A percentile compares a stretch with the other conserved stretches of the same genome.
phyloP scores from a whole-genome alignment of 164 flowering plant species.

The Vitis rotundifolia region DNA sequence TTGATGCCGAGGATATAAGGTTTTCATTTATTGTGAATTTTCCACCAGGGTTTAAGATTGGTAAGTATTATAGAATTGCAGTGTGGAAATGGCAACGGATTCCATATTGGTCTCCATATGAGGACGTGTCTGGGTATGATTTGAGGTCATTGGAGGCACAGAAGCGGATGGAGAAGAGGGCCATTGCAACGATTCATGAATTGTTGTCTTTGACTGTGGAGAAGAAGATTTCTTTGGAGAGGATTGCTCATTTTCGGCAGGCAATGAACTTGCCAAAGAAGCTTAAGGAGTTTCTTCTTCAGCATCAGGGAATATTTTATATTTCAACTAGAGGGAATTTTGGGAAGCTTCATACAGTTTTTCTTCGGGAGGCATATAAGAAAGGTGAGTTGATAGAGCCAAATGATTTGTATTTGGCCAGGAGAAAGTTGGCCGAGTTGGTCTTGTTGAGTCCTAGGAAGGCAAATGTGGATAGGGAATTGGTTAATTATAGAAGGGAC shows the following conservation, averaged over 20 bases:
- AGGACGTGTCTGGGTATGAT: constrained; percentile 84
- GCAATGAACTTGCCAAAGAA: constrained; percentile 85
- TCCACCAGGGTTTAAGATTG: constrained; percentile 92
- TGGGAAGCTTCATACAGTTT: constrained; percentile 94
- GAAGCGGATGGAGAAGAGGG: constrained; percentile 94
- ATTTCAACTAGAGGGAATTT: constrained; percentile 91
- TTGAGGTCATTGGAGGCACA: constrained; percentile 87
- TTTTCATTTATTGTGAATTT: constrained; percentile 83
- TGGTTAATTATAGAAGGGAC: constrained; percentile 48
- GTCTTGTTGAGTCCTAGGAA: constrained; percentile 72
- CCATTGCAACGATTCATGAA: constrained; percentile 87
- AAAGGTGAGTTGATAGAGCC: constrained; percentile 83
- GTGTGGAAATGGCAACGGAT: constrained; percentile 96
- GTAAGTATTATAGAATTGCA: constrained; percentile 83
- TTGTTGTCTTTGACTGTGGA: constrained; percentile 84
- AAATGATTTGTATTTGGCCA: constrained; percentile 84
- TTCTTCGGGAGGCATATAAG: constrained; percentile 83
- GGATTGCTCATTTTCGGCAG: constrained; percentile 88
- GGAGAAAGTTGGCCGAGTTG: constrained; percentile 73
- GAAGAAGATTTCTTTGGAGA: constrained; percentile 90
- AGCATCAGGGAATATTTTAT: constrained; percentile 96
- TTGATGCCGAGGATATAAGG: constrained; percentile 73
- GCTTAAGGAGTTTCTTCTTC: constrained; percentile 87
- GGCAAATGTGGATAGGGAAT: constrained; percentile 48
- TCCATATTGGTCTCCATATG: constrained; percentile 98